Percentiles rank a stretch among this genome's conserved stretches.
Evolutionary conservation across 805 yeast species (phyloP).

Genomic region (Ogataea chonburiensis): DNA sequence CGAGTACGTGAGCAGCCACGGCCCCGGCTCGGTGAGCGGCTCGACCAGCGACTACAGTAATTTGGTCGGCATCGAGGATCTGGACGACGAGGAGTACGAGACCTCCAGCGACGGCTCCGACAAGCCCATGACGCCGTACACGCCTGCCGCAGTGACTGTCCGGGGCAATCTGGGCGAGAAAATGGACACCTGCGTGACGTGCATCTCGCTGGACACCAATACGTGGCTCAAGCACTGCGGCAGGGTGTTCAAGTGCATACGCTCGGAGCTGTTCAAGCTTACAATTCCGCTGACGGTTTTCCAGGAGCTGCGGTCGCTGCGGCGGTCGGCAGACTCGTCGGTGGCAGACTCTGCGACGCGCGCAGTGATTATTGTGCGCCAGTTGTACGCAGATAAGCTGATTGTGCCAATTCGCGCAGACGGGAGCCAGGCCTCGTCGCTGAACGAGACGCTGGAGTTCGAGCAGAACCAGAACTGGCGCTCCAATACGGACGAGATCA

Average conservation of each 20-base stretch:
- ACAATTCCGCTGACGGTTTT: slow-evolving; percentile 74
- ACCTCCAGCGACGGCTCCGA: slow-evolving; percentile 13
- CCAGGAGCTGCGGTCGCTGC: slow-evolving; percentile 69
- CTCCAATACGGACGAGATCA: slow-evolving; percentile 67
- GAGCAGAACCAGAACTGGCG: slow-evolving; percentile 74
- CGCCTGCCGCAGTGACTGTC: slow-evolving; percentile 18
- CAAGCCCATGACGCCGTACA: slow-evolving; percentile 10
- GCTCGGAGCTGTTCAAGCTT: slow-evolving; percentile 55
- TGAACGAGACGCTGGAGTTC: slow-evolving; percentile 72
- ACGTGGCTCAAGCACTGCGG: slow-evolving; percentile 84
- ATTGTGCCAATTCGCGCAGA: slow-evolving; percentile 64
- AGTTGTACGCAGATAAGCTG: slow-evolving; percentile 54
- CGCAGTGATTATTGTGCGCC: slow-evolving; percentile 72
- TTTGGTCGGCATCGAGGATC: slow-evolving; percentile 19
- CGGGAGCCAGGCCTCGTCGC: slow-evolving; percentile 64
- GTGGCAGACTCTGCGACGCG: slow-evolving; percentile 80
- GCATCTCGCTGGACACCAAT: slow-evolving; percentile 70
- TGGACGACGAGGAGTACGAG: slow-evolving; percentile 22
- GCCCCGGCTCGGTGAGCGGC: slow-evolving; percentile 19
- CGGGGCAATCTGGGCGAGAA: slow-evolving; percentile 54
- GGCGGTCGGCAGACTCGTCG: slow-evolving; percentile 69
- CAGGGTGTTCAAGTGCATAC: slow-evolving; percentile 64
- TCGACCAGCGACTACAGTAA: slow-evolving; percentile 8
- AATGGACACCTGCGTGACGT: slow-evolving; percentile 57
- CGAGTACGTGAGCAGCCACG: slow-evolving; percentile 29